Base-by-base conservation (phyloP, 306 rosid genomes). In the Cucurbita maxima region DNA sequence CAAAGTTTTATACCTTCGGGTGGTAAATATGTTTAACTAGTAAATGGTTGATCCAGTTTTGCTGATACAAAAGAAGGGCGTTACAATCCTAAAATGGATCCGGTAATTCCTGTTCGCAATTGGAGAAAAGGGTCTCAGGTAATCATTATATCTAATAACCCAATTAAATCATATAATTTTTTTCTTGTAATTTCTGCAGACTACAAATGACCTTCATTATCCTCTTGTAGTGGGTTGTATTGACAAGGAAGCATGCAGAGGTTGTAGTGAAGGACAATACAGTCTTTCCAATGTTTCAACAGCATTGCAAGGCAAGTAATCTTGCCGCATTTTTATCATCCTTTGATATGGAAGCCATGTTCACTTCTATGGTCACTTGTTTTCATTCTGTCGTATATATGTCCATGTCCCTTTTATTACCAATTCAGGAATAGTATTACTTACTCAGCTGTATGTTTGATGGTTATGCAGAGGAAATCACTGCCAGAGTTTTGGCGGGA, bases 61-160 rank as follows among this genome's bases (percentile, higher is more conserved):
- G 97, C 99, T 41, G 99, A 95, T 79, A 86, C 91, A 4, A 95
- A 95, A 83, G 90, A 89, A 76, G 96, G 96, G 51, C 99, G 97
- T 16, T 95, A 95, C 82, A 95, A 95, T 82, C 99, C 99, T 34
- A 91, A 78, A 83, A 95, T 95, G 97, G 69, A 81, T 87, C 89
- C 96, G 74, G 78, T 88, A 75, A 89, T 95, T 85, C 96, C 97
- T 64, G 95, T 91, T 76, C 43, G 79, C 51, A 91, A 87, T 77
- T 95, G 99, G 99, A 88, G 99, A 79, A 95, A 95, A 85, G 99
- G 99, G 71, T 95, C 99, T 73, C 99, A 95, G 96, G 99, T 95
- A 82, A 72, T 76, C 20, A 48, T 48, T 45, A 15, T 16, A 47
- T 58, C 69, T 30, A 61, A 22, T 58, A 43, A 38, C 22, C 50